Percentiles rank a stretch among this genome's conserved stretches.
Conservation (phyloP, 225 moss, liverwort and hornwort species). For the Physcomitrium patens region DNA sequence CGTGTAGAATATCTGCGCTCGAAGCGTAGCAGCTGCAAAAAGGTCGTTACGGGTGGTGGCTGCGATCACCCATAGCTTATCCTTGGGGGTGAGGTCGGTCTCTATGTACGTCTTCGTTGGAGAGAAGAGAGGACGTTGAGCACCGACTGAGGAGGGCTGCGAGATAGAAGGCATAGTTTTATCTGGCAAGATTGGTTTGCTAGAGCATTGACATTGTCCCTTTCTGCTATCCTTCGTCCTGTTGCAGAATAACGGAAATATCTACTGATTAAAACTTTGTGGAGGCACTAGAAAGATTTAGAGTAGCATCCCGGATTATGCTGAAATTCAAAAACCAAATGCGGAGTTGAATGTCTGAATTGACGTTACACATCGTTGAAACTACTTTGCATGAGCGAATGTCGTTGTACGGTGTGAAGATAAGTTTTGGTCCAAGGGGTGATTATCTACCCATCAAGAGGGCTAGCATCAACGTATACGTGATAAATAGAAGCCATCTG, state of each 20-base stretch:
- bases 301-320: background rate
- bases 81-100: slow-evolving; percentile 26
- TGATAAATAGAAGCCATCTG: no score
- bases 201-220: slow-evolving; percentile 23
- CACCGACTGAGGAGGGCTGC: slow-evolving; percentile 19
- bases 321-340: background rate
- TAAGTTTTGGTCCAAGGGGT: no score
- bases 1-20: slow-evolving; percentile 73
- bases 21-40: slow-evolving; percentile 73
- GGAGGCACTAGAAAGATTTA: no score
- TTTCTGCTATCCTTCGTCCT: slow-evolving; percentile 32
- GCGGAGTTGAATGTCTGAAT: no score
- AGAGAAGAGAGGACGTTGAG: slow-evolving; percentile 33
- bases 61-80: slow-evolving; percentile 57
- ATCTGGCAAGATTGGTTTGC: slow-evolving; percentile 30
- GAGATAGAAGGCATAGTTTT: slow-evolving; percentile 16
- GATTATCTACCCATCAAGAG: no score
- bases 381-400: no score
- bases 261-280: background rate
- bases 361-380: no score
- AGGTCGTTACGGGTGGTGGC: slow-evolving; percentile 62
- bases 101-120: slow-evolving; percentile 35
- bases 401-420: no score
- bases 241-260: background rate
- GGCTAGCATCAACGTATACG: background rate